phyloP scores from a whole-genome alignment of 169 alveolate species.

The Plasmodium adleri region DNA sequence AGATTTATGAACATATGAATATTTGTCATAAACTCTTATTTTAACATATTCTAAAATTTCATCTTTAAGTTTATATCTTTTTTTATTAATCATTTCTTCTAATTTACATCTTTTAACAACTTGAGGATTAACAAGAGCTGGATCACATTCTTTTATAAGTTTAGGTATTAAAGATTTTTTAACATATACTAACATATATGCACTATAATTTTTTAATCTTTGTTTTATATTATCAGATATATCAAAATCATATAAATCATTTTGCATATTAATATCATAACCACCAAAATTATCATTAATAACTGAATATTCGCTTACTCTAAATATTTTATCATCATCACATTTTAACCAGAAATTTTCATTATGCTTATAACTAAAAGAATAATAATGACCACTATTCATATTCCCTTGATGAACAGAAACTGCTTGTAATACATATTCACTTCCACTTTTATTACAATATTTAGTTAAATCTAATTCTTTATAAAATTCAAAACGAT shows the following conservation, averaged over 20 bases:
- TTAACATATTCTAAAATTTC: slow-evolving; percentile 82
- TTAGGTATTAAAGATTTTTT: slow-evolving; percentile 89
- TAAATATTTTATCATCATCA: slow-evolving; percentile 94
- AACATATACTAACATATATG: slow-evolving; percentile 95
- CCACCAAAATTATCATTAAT: slow-evolving; percentile 92
- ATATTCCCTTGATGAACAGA: slow-evolving; percentile 97
- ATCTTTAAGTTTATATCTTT: slow-evolving; percentile 82
- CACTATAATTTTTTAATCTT: slow-evolving; percentile 89
- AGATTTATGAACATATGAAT: slow-evolving; percentile 76
- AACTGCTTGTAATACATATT: slow-evolving; percentile 93
- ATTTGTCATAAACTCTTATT: slow-evolving; percentile 79
- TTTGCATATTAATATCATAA: slow-evolving; percentile 88
- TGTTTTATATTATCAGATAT: slow-evolving; percentile 76
- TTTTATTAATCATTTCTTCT: slow-evolving; percentile 80
- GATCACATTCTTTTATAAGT: slow-evolving; percentile 88
- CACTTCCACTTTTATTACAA: slow-evolving; percentile 77
- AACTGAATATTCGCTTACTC: slow-evolving; percentile 90
- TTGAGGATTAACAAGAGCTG: slow-evolving; percentile 85
- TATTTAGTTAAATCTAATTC: slow-evolving; percentile 89
- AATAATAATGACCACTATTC: slow-evolving; percentile 96
- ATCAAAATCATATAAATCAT: slow-evolving; percentile 54
- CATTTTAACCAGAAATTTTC: slow-evolving; percentile 92
- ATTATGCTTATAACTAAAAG: slow-evolving; percentile 87
- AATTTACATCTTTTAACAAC: slow-evolving; percentile 82
- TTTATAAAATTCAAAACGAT: slow-evolving; percentile 93